These are phyloP conservation scores for Suhomyces xylopsoci DNA, from an alignment of 805 yeast genomes.

Conservation along the genomic window DNA sequence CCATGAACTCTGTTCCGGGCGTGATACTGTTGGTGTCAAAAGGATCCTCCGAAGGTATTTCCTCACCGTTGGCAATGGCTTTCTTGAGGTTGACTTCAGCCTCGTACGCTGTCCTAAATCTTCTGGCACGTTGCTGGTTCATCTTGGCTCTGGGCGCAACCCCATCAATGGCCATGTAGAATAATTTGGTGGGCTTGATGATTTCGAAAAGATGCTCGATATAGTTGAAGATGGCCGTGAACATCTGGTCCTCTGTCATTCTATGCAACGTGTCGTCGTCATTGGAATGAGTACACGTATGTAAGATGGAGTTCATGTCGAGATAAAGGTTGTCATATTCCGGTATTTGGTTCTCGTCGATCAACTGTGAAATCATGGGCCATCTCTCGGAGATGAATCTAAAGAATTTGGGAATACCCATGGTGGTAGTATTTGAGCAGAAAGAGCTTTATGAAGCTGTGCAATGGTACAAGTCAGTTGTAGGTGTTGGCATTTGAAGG, in stretches of 20 bases:
- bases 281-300: constrained; percentile 87
- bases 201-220: constrained; percentile 90
- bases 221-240: constrained; percentile 86
- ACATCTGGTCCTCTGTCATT: constrained; percentile 87
- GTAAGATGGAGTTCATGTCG: constrained; percentile 97
- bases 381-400: constrained; percentile 97
- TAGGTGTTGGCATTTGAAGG: neutral
- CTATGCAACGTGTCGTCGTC: constrained; percentile 58
- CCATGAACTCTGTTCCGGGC: constrained; percentile 97
- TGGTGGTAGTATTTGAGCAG: neutral
- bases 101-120: constrained; percentile 91
- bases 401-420: constrained; percentile 94
- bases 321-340: constrained; percentile 93
- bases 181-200: constrained; percentile 79
- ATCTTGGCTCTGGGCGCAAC: constrained; percentile 98
- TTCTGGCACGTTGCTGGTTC: constrained; percentile 96
- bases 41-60: constrained; percentile 76
- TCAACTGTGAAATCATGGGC: constrained; percentile 89
- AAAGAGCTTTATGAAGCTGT: neutral
- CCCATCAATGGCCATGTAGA: constrained; percentile 97
- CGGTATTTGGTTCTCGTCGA: constrained; percentile 73
- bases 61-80: constrained; percentile 70
- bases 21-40: constrained; percentile 92
- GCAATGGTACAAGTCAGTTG: neutral
- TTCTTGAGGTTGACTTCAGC: constrained; percentile 77